Evolutionary conservation across 1,139 yeast genomes (phyloP), one percentile per base, ranked within the genome.

Genomic region (Scheffersomyces parashehatae): DNA sequence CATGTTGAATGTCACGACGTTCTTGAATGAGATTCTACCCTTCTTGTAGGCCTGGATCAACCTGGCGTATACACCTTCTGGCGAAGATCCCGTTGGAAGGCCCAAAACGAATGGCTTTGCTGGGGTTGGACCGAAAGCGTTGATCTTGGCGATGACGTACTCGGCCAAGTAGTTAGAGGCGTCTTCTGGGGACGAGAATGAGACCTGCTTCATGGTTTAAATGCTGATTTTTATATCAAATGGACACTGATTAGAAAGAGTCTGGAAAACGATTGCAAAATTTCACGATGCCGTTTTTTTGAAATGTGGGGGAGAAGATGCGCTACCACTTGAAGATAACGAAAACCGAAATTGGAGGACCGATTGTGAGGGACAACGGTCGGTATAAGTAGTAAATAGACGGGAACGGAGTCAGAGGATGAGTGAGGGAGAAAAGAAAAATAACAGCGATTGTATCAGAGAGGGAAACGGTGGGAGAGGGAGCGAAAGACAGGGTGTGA

Each of bases 11-110:
- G 83, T 79, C 11, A 81, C 79, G 36, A 81, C 86, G 56, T 82
- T 68, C 48, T 68, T 64, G 62, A 82, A 81, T 20, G 75, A 66
- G 10, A 81, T 68, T 39, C 58, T 59, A 14, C 81, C 80, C 30
- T 57, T 53, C 48, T 70, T 68, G 62, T 79, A 67, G 10, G 79
- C 76, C 42, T 67, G 64, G 35, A 81, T 75, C 40, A 81, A 64
- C 43, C 65, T 62, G 40, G 73, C 67, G 55, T 81, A 81, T 6
- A 81, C 77, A 3, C 78, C 81, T 55, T 80, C 85, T 10, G 86
- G 86, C 3, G 85, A 79, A 4, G 85, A 81, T 1, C 87, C 86
- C 1, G 87, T 82, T 29, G 86, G 86, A 40, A 81, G 72, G 1
- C 86, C 87, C 39, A 81, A 58, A 2, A 82, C 82, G 59, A 79